Evolutionary conservation across 2,329 filamentous ascomycete species (phyloP), one percentile per base, ranked within the genome.

Genomic region (Xylaria sp.): DNA sequence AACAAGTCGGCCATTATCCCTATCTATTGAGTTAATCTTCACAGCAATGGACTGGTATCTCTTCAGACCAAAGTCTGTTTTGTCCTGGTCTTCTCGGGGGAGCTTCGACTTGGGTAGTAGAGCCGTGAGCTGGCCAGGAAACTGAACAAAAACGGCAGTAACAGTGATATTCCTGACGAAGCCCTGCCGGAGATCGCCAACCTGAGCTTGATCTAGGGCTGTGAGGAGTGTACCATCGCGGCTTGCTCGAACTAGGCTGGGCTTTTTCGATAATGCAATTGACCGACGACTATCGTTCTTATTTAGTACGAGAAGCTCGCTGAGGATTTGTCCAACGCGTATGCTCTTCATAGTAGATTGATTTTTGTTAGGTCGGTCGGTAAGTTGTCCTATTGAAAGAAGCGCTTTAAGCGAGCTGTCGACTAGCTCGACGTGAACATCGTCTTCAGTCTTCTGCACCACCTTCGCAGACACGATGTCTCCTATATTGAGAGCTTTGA

Each of bases 71-170:
- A 97, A 98, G 63, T 92, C 87, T 2, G 90, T 86, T 70, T 91
- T 84, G 13, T 84, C 82, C 53, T 89, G 85, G 69, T 87, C 87
- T 42, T 93, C 92, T n/a, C 88, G 84, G 2, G 90, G 84, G 54
- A 99, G 83, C 74, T 94, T 89, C 22, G 88, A 88, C 79, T 92
- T 95, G 42, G 94, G 93, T 33, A 97, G 82, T 47, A 97, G 81
- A 15, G 92, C 95, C 51, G 89, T 91, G 20, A 97, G 80, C 38
- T 87, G 89, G 72, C 90, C 91, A 45, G 90, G 89, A 77, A 97
- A 97, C 75, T 96, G 91, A n/a, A 97, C 87, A 74, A 97, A 98
- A 11, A 94, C 85, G 49, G 92, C 93, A 9, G 91, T 92, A 1
- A 87, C 82, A 0, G 93, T 94, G 59, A 97, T 91, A 74, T 96